phyloP scores from a whole-genome alignment of 805 yeast genomes.

The Cyberlindnera lachancei region DNA sequence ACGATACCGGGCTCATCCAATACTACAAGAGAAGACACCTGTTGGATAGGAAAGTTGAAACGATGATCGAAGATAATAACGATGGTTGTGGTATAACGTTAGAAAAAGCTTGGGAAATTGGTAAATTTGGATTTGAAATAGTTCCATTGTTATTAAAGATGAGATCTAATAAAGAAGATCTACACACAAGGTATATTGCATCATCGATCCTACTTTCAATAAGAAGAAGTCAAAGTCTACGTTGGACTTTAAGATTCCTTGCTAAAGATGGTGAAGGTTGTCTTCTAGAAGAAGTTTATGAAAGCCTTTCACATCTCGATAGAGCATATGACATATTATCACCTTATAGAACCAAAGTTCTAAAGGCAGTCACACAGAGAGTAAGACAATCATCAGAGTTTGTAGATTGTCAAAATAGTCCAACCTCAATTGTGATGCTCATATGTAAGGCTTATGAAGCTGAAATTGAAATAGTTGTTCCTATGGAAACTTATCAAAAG shows the following conservation, averaged over 20 bases:
- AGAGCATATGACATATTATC: conserved; percentile 15
- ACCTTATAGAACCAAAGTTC: conserved; percentile 7
- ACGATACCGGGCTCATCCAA: too few species aligned
- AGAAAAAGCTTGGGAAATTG: conserved; percentile 6
- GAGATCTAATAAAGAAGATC: conserved; percentile 3
- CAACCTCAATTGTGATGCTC: conserved; percentile 7
- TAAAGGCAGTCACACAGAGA: conserved; percentile 2
- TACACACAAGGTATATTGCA: conserved; percentile 10
- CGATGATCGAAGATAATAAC: conserved; percentile 1
- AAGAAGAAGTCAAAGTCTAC: conserved; percentile 2
- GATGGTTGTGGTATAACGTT: too few species aligned
- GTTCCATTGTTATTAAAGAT: conserved; percentile 10
- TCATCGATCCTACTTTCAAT: conserved; percentile 6
- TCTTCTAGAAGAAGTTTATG: conserved; percentile 8
- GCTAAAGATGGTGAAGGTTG: not conserved
- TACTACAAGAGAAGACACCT: conserved; percentile 5
- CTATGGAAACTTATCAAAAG: not conserved
- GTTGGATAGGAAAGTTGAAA: conserved; percentile 2
- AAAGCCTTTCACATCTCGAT: conserved; percentile 10
- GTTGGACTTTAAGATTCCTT: not conserved
- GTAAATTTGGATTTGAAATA: conserved; percentile 3
- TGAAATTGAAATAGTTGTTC: conserved; percentile 3
- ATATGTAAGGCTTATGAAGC: conserved; percentile 6
- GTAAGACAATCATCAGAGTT: conserved; percentile 1
- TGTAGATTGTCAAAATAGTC: conserved; percentile 1